phyloP scores from a whole-genome alignment of 345 rosid species.

The Populus euphratica region DNA sequence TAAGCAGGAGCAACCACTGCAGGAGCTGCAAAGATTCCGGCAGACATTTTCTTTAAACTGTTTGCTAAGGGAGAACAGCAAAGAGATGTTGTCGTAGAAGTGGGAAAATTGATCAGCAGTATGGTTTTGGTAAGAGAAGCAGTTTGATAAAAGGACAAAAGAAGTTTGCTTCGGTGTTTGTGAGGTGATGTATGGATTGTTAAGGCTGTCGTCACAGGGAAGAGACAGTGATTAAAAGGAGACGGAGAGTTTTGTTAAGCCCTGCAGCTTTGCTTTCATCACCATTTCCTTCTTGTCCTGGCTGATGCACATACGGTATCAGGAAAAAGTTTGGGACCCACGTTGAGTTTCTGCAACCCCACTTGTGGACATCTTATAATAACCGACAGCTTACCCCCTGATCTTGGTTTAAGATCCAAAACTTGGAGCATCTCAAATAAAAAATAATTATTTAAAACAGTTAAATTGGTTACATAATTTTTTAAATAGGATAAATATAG shows the following conservation, averaged over 20 bases:
- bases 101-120: not conserved
- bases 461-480: no score
- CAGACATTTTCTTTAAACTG: conserved; percentile 37
- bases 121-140: conserved; percentile 2
- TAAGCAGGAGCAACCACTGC: conserved; percentile 25
- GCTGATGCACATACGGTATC: not conserved
- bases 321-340: conserved; percentile 1
- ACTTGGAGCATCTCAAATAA: no score
- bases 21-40: conserved; percentile 38
- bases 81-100: not conserved
- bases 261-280: conserved; percentile 22
- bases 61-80: not conserved
- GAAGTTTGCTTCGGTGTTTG: conserved; percentile 13
- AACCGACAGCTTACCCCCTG: not conserved
- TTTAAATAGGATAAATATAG: no score
- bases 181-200: conserved; percentile 31
- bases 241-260: conserved; percentile 19
- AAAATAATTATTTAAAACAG: no score
- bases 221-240: not conserved
- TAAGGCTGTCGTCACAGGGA: not conserved
- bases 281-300: not conserved
- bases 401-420: not conserved
- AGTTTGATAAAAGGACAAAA: conserved; percentile 24
- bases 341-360: not conserved
- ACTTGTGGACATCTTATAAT: not conserved